A percentile compares a stretch with the other conserved stretches of the same genome.
Evolutionary conservation across 139 green algal genomes (phyloP).

Genomic region (Picochlorum sp.): DNA sequence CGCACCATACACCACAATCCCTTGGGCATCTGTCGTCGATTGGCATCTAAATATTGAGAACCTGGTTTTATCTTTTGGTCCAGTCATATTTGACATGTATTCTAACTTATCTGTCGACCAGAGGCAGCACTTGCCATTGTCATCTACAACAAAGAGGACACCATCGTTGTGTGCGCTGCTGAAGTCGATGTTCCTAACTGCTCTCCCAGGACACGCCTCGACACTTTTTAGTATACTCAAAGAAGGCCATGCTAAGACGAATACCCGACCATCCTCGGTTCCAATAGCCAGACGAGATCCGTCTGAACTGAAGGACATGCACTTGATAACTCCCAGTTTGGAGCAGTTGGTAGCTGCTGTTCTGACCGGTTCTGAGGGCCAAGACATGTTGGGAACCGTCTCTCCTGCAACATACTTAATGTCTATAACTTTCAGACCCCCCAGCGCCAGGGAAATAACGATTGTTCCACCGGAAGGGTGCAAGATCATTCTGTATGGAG

Average conservation of each 20-base stretch:
- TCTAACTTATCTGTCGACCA: slow-evolving; percentile 9
- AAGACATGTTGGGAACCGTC: not conserved
- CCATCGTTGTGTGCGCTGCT: slow-evolving; percentile 14
- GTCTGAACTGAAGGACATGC: slow-evolving; percentile 23
- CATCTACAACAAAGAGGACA: slow-evolving; percentile 12
- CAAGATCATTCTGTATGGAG: slow-evolving; percentile 20
- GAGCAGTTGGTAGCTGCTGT: not conserved
- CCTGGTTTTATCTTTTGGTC: slow-evolving; percentile 20
- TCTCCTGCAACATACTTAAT: slow-evolving; percentile 3
- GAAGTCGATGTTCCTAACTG: slow-evolving; percentile 21
- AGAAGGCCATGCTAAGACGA: slow-evolving; percentile 15
- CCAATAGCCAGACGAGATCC: slow-evolving; percentile 25
- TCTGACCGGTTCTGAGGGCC: not conserved
- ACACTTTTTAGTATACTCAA: not conserved
- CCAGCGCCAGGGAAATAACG: slow-evolving; percentile 14
- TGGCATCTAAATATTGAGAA: slow-evolving; percentile 21
- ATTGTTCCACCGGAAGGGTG: slow-evolving; percentile 15
- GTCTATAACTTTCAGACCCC: slow-evolving; percentile 15
- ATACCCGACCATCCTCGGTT: slow-evolving; percentile 21
- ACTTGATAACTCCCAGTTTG: slow-evolving; percentile 18
- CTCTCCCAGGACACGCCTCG: slow-evolving; percentile 1
- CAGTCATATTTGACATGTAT: slow-evolving; percentile 5
- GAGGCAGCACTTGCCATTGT: slow-evolving; percentile 13
- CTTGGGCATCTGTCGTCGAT: slow-evolving; percentile 1
- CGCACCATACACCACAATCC: slow-evolving; percentile 9